Evolutionary conservation across 805 yeast genomes (phyloP).

Genomic region (Metschnikowia orientalis): DNA sequence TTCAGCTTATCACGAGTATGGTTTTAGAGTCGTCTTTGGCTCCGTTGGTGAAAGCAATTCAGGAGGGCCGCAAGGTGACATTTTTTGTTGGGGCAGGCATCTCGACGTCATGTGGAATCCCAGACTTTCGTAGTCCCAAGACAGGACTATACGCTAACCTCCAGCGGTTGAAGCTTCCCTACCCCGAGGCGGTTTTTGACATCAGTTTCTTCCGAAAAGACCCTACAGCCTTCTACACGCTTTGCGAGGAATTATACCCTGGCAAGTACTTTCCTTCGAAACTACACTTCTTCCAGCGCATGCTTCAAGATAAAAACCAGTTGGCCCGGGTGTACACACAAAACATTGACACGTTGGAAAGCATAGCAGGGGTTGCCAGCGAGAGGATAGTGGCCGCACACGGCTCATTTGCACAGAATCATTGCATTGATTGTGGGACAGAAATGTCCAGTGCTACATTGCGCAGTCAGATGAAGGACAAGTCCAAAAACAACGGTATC

Average conservation of each 20-base stretch:
- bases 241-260: slow-evolving; percentile 84
- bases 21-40: slow-evolving; percentile 16
- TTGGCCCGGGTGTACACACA: slow-evolving; percentile 81
- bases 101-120: slow-evolving; percentile 90
- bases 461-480: slow-evolving; percentile 34
- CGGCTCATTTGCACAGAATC: slow-evolving; percentile 84
- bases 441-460: slow-evolving; percentile 49
- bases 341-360: slow-evolving; percentile 88
- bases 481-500: slow-evolving; percentile 30
- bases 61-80: slow-evolving; percentile 38
- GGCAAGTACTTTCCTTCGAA: slow-evolving; percentile 80
- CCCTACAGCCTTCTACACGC: slow-evolving; percentile 80
- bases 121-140: slow-evolving; percentile 88
- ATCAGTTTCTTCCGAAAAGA: slow-evolving; percentile 69
- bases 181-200: slow-evolving; percentile 94
- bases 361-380: slow-evolving; percentile 70
- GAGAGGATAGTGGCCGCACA: slow-evolving; percentile 83
- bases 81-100: slow-evolving; percentile 91
- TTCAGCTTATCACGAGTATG: no score
- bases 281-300: slow-evolving; percentile 68
- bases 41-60: slow-evolving; percentile 31
- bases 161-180: slow-evolving; percentile 70
- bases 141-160: slow-evolving; percentile 87
- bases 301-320: slow-evolving; percentile 59
- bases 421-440: slow-evolving; percentile 70